Evolutionary conservation across 2,329 filamentous ascomycete genomes (phyloP), one percentile per base, ranked within the genome.

Genomic region (Phaeoacremonium minimum): DNA sequence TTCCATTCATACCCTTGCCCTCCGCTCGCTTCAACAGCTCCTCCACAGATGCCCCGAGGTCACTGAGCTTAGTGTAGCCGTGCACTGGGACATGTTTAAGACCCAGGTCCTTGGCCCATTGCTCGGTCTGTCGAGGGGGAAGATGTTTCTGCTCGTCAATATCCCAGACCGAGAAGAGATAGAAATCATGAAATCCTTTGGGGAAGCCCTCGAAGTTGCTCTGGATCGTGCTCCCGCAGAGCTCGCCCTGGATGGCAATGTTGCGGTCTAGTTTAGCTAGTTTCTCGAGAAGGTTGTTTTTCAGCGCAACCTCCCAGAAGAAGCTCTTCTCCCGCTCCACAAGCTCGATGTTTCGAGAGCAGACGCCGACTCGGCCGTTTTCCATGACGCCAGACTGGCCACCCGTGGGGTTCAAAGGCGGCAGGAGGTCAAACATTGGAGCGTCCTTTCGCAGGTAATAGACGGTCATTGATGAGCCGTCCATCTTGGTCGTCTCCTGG

Each of bases 401-500:
- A 17, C 29, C 30, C 14, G 41, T 33, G 14, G 41, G 22, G 2
- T 38, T 38, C 2, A 41, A 33, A 12, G 28, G 28, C 12, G 41
- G 37, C 17, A 43, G 35, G 12, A 15, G 20, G 6, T 19, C 5
- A 15, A 60, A 46, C 8, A 30, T 19, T 6, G 17, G 12, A 15
- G 47, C 55, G 15, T 47, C 31, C 15, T 41, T 36, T 18, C 41
- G 33, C 36, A 66, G 32, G 32, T 58, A 64, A 46, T 64, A 66
- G 15, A 56, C 46, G 1, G 57, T 59, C 55, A 63, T 64, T 11
- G 54, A 56, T 1, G 50, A 45, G 14, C 62, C 63, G 37, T 66
- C 63, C 50, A 66, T 55, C 49, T 66, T 66, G 41, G 53, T 46
- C 2, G 56, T 55, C 36, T 62, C 58, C 32, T 66, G 59, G 40